Percentiles rank a stretch among this genome's conserved stretches.
phyloP scores from a whole-genome alignment of 306 rosid genomes.

The Calophaca sinica region DNA sequence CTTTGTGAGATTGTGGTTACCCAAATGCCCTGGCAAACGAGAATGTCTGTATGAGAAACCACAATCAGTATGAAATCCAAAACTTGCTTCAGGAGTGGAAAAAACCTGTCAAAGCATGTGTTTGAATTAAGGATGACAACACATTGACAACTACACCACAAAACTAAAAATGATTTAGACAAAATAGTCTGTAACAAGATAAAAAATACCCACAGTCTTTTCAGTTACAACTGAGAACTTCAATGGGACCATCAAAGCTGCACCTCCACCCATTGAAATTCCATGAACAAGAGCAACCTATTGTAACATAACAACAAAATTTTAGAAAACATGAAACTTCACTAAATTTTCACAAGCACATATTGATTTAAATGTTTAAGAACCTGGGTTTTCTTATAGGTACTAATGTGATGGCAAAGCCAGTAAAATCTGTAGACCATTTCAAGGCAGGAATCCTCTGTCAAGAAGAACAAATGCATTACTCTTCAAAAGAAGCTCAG shows the following conservation, averaged over 20 bases:
- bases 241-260: constrained; percentile 88
- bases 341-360: too few relatives aligned
- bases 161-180: background rate
- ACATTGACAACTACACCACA: background rate
- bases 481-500: background rate
- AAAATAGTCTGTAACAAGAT: constrained; percentile 40
- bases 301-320: constrained; percentile 39
- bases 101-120: constrained; percentile 66
- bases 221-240: constrained; percentile 90
- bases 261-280: constrained; percentile 98
- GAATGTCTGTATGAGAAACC: constrained; percentile 86
- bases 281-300: constrained; percentile 93
- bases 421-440: constrained; percentile 91
- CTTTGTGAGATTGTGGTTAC: constrained; percentile 50
- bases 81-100: constrained; percentile 93
- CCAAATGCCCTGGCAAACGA: constrained; percentile 79
- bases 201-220: constrained; percentile 73
- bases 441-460: constrained; percentile 92
- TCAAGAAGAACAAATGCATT: constrained; percentile 41
- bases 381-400: constrained; percentile 91
- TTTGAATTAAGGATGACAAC: constrained; percentile 17
- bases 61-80: constrained; percentile 94
- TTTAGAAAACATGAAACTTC: background rate
- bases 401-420: constrained; percentile 90
- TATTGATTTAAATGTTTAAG: background rate